Percentiles rank a stretch among this genome's conserved stretches.
Evolutionary conservation across 192 early-diverging fungal species (phyloP).

Genomic region (Funneliformis geosporum): DNA sequence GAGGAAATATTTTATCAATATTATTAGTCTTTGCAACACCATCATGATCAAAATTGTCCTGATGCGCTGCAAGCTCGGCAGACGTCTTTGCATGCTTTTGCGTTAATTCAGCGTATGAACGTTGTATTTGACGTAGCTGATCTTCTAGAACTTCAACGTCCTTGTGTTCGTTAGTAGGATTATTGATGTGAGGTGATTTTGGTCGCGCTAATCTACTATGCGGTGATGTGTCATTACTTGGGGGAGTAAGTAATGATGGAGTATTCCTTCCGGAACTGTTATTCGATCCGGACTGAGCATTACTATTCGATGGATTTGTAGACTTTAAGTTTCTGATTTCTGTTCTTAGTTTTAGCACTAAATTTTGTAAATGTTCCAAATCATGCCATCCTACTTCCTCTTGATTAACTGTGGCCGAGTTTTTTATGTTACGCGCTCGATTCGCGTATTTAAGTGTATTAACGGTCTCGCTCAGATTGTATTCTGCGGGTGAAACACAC

Average conservation of each 20-base stretch:
- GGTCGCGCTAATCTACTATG: constrained; percentile 8
- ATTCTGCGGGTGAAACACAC: constrained; percentile 85
- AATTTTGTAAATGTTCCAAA: constrained; percentile 62
- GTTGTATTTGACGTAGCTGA: constrained; percentile 46
- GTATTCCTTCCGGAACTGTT: constrained; percentile 32
- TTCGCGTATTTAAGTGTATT: constrained; percentile 97
- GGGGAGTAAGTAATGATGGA: constrained; percentile 38
- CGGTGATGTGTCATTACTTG: constrained; percentile 26
- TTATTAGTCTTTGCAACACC: not conserved
- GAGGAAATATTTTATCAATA: not conserved
- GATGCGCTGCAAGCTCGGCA: constrained; percentile 13
- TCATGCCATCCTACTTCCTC: constrained; percentile 65
- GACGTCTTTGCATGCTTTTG: constrained; percentile 24
- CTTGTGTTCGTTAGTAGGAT: not conserved
- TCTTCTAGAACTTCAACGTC: constrained; percentile 44
- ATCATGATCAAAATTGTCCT: not conserved
- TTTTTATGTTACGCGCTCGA: constrained; percentile 94
- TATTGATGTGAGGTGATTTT: not conserved
- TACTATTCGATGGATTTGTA: not conserved
- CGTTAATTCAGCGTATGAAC: constrained; percentile 20
- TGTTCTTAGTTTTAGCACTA: constrained; percentile 62
- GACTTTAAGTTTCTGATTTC: constrained; percentile 54
- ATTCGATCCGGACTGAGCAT: not conserved
- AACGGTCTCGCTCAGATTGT: constrained; percentile 85
- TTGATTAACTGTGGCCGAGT: constrained; percentile 80